Evolutionary conservation across 257 asterid species (phyloP).

Genomic region (Nicotiana tomentosiformis): DNA sequence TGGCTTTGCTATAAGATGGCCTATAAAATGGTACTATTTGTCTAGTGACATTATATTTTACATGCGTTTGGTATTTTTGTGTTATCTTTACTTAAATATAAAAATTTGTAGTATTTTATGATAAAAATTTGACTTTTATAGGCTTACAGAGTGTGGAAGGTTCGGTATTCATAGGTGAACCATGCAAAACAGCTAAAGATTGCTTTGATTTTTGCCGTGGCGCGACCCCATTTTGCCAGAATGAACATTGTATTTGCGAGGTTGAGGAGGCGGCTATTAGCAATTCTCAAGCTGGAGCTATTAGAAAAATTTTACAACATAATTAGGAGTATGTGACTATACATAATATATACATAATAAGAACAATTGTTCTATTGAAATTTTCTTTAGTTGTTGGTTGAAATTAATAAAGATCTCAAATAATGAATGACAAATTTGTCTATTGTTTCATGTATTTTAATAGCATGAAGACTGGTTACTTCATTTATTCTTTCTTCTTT

Average conservation of each 20-base stretch:
- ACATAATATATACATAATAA: not conserved
- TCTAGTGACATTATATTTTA: not conserved
- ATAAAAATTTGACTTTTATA: not conserved
- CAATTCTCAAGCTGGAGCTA: not conserved
- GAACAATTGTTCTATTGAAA: not conserved
- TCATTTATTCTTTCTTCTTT: not conserved
- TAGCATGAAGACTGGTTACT: not conserved
- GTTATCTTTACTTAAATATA: not conserved
- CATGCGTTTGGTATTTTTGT: not conserved
- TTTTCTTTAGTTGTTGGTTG: no score
- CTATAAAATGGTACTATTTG: not conserved
- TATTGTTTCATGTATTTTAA: not conserved
- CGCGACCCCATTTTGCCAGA: not conserved
- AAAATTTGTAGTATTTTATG: not conserved
- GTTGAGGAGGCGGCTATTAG: not conserved
- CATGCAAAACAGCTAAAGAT: not conserved
- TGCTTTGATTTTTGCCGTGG: not conserved
- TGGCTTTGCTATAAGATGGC: not conserved
- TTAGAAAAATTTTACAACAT: not conserved
- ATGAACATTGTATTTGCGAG: not conserved
- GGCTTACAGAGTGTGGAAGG: not conserved
- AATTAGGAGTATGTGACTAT: not conserved
- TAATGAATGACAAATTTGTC: not conserved
- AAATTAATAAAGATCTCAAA: not conserved
- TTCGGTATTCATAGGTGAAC: constrained; percentile 5